Evolutionary conservation across 257 asterid genomes (phyloP).

Genomic region (Dorcoceras hygrometricum): DNA sequence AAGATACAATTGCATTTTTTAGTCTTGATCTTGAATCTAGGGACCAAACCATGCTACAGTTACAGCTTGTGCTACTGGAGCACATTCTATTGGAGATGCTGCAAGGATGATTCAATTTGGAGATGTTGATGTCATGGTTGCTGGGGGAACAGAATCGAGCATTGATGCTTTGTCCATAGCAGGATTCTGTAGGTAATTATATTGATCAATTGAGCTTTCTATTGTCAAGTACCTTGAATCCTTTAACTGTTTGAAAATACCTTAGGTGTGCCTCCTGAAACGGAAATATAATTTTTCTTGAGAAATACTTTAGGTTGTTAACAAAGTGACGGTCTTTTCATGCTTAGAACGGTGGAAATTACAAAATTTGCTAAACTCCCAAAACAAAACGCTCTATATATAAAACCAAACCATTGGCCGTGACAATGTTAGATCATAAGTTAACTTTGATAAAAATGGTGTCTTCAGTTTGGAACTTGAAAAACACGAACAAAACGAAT

Average conservation of each 20-base stretch:
- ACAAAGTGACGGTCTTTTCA: not conserved
- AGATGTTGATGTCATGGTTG: constrained; percentile 96
- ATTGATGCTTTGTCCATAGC: constrained; percentile 97
- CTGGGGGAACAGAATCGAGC: constrained; percentile 98
- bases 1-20: constrained; percentile 36
- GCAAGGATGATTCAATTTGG: constrained; percentile 94
- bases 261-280: not conserved
- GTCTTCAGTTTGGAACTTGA: not conserved
- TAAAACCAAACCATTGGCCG: not conserved
- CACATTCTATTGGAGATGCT: constrained; percentile 96
- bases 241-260: constrained; percentile 4
- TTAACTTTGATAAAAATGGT: no score
- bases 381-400: not conserved
- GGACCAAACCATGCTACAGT: constrained; percentile 99
- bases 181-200: constrained; percentile 85
- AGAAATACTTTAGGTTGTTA: constrained; percentile 2
- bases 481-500: not conserved
- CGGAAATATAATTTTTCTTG: not conserved
- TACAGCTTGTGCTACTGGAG: constrained; percentile 99
- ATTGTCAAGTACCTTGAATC: constrained; percentile 14
- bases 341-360: constrained; percentile 1
- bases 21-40: constrained; percentile 70
- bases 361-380: not conserved
- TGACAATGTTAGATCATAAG: not conserved
- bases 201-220: constrained; percentile 7